Percentiles rank a stretch among this genome's conserved stretches.
Conservation (phyloP, 352 stramenopile genomes). For the Phytophthora niederhauseri region DNA sequence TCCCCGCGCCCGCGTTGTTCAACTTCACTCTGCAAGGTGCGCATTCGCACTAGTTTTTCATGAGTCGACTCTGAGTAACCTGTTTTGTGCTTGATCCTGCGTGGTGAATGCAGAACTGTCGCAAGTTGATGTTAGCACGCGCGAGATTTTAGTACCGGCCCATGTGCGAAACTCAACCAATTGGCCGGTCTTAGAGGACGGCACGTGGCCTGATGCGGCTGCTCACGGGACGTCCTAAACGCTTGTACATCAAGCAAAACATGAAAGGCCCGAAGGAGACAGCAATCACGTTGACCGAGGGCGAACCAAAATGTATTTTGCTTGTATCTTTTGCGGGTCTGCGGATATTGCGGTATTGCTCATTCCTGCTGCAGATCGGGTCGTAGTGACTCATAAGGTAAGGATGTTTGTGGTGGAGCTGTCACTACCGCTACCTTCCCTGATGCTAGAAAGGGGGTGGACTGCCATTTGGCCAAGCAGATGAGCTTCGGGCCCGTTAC, state of each 20-base stretch:
- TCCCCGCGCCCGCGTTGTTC: slow-evolving; percentile 89
- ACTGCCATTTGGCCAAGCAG: slow-evolving; percentile 42
- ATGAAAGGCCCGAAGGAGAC: slow-evolving; percentile 32
- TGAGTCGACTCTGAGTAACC: neutral
- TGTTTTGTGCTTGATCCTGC: neutral
- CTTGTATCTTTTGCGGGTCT: slow-evolving; percentile 45
- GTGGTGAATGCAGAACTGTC: slow-evolving; percentile 59
- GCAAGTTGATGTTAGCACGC: slow-evolving; percentile 69
- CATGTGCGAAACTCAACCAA: slow-evolving; percentile 76
- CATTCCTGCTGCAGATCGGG: slow-evolving; percentile 2
- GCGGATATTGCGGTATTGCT: neutral
- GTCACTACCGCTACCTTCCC: slow-evolving; percentile 19
- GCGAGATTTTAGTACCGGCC: slow-evolving; percentile 79
- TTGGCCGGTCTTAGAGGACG: slow-evolving; percentile 76
- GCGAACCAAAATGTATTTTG: slow-evolving; percentile 65
- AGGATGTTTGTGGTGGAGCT: slow-evolving; percentile 54
- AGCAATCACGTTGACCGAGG: slow-evolving; percentile 30
- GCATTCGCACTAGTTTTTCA: neutral
- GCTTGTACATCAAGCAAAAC: slow-evolving; percentile 39
- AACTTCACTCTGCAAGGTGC: slow-evolving; percentile 94
- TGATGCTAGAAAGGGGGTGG: slow-evolving; percentile 34
- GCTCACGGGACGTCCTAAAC: slow-evolving; percentile 40
- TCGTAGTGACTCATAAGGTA: slow-evolving; percentile 48
- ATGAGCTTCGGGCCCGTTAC: slow-evolving; percentile 49
- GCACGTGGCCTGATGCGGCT: slow-evolving; percentile 62